Evolutionary conservation across 305 asterid genomes (phyloP).

Genomic region (Fraxinus sp.): DNA sequence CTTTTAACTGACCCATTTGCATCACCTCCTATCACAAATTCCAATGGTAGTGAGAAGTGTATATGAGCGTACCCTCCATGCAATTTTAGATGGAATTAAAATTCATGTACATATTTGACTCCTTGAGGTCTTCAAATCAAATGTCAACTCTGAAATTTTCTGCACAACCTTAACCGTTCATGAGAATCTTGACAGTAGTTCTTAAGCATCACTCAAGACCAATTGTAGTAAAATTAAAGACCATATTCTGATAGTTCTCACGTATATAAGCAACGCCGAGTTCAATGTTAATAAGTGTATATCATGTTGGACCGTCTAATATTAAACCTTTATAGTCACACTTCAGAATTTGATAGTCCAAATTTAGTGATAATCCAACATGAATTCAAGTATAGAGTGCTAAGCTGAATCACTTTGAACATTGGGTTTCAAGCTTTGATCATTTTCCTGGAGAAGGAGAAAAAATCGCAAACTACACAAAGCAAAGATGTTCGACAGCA

Average conservation of each 20-base stretch:
- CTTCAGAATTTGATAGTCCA: background rate
- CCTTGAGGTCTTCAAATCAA: background rate
- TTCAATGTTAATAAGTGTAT: background rate
- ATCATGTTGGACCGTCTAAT: background rate
- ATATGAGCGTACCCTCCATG: background rate
- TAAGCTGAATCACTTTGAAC: background rate
- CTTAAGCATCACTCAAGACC: background rate
- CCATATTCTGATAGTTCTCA: background rate
- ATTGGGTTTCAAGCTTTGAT: background rate
- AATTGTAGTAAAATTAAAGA: background rate
- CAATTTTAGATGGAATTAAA: background rate
- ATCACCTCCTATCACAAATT: background rate
- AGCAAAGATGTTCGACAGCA: background rate
- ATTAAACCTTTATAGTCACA: background rate
- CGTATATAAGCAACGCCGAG: background rate
- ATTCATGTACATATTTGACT: background rate
- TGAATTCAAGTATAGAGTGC: background rate
- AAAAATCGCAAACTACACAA: slow-evolving; percentile 12
- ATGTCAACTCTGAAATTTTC: background rate
- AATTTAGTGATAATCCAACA: background rate
- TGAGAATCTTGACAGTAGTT: background rate
- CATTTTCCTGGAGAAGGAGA: background rate
- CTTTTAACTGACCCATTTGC: background rate
- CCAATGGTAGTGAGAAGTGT: background rate
- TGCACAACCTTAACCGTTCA: background rate